Conservation (phyloP, 495 filamentous ascomycete species). For the Aspergillus asperescens region DNA sequence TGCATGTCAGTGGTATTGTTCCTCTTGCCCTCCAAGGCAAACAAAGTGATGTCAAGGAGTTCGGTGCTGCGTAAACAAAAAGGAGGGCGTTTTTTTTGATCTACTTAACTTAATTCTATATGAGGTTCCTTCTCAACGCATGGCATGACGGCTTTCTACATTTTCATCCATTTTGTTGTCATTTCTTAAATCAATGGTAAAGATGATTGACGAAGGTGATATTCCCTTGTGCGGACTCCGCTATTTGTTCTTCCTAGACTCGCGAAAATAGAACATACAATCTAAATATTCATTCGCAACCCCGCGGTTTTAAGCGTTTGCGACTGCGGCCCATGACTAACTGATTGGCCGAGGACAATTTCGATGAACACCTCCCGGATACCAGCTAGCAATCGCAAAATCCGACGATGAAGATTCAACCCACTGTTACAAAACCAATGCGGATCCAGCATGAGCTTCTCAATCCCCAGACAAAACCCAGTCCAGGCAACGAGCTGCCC, state of each 20-base stretch:
- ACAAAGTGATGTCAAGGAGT: slow-evolving; percentile 49
- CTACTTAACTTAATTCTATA: slow-evolving; percentile 31
- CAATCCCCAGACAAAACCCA: slow-evolving; percentile 4
- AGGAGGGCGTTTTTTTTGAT: slow-evolving; percentile 21
- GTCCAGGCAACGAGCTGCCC: neutral
- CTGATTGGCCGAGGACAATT: neutral
- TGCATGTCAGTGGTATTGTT: slow-evolving; percentile 74
- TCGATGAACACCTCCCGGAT: neutral
- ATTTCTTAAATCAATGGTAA: slow-evolving; percentile 15
- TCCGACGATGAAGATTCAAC: neutral
- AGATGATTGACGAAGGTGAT: slow-evolving; percentile 15
- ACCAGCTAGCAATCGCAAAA: neutral
- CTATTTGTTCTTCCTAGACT: slow-evolving; percentile 15
- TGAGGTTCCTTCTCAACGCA: slow-evolving; percentile 43
- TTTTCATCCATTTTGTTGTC: slow-evolving; percentile 12
- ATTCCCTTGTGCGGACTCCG: slow-evolving; percentile 21
- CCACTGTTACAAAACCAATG: slow-evolving; percentile 3
- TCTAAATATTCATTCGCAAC: neutral
- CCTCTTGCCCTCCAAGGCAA: slow-evolving; percentile 61
- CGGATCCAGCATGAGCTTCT: neutral
- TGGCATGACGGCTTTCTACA: slow-evolving; percentile 40
- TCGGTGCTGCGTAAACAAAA: slow-evolving; percentile 37
- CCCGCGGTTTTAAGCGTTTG: too few species aligned
- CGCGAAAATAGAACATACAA: slow-evolving; percentile 21
- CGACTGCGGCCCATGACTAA: too few species aligned